Evolutionary conservation across 768 basidiomycete species (phyloP).

Genomic region (Leccinum subtestaceum): DNA sequence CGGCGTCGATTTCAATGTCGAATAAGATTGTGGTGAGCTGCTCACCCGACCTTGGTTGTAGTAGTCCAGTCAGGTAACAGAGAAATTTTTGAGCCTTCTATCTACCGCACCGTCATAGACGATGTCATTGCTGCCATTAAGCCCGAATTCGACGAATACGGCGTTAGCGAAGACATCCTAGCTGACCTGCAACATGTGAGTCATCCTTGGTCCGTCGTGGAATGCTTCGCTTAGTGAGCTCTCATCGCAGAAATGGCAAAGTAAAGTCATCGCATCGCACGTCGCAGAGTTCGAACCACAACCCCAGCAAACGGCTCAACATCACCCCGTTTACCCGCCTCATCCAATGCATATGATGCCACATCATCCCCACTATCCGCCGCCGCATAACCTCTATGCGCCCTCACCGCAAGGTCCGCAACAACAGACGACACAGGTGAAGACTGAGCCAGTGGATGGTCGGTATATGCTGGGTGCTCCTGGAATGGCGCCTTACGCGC

Average conservation of each 20-base stretch:
- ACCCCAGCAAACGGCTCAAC: constrained; percentile 44
- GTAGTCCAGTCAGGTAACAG: constrained; percentile 55
- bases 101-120: constrained; percentile 95
- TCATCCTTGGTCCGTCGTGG: constrained; percentile 24
- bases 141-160: constrained; percentile 95
- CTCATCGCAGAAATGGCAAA: constrained; percentile 84
- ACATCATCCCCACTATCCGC: constrained; percentile 52
- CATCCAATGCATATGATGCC: constrained; percentile 62
- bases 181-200: constrained; percentile 86
- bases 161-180: constrained; percentile 87
- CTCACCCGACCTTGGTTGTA: constrained; percentile 58
- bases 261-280: constrained; percentile 87
- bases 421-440: constrained; percentile 49
- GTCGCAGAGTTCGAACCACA: constrained; percentile 88
- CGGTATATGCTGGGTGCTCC: constrained; percentile 58
- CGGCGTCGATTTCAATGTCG: constrained; percentile 60
- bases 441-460: constrained; percentile 69
- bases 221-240: constrained; percentile 7
- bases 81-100: constrained; percentile 71
- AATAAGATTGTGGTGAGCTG: constrained; percentile 98
- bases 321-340: constrained; percentile 53
- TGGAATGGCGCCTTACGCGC: constrained; percentile 45
- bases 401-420: constrained; percentile 27
- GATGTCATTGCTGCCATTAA: constrained; percentile 88
- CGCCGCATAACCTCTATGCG: constrained; percentile 50